Percentiles rank a stretch among this genome's conserved stretches.
These are phyloP conservation scores for Hypoxylon crocopeplum DNA, from an alignment of 495 filamentous ascomycete species.

Conservation along the genomic window DNA sequence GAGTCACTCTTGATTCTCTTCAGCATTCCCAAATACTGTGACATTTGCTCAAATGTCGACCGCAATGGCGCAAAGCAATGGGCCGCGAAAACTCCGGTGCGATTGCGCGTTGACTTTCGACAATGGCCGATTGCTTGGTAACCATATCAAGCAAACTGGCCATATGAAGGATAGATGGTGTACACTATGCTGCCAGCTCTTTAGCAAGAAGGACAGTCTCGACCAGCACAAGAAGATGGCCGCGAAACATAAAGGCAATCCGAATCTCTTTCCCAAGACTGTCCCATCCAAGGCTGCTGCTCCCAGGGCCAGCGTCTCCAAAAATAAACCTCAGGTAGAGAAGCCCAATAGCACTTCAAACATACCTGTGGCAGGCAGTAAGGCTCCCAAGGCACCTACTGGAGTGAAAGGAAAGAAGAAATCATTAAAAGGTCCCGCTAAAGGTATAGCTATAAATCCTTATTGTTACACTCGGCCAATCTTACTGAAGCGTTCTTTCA, in stretches of 20 bases:
- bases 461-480: too few relatives aligned
- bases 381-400: neutral
- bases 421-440: neutral
- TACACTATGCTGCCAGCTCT: slow-evolving; percentile 3
- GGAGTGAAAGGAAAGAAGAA: neutral
- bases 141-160: slow-evolving; percentile 13
- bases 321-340: too few relatives aligned
- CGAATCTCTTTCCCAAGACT: neutral
- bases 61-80: slow-evolving; percentile 3
- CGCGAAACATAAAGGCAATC: slow-evolving; percentile 2
- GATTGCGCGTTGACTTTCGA: slow-evolving; percentile 16
- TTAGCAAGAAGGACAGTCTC: neutral
- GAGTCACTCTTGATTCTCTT: neutral
- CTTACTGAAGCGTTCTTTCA: too few relatives aligned
- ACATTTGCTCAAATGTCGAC: neutral
- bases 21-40: neutral
- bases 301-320: too few relatives aligned
- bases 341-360: neutral
- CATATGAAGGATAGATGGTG: slow-evolving; percentile 26
- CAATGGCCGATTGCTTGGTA: neutral
- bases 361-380: neutral
- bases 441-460: slow-evolving; percentile 16
- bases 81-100: slow-evolving; percentile 1
- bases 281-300: neutral
- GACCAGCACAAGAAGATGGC: slow-evolving; percentile 8